Percentiles rank a stretch among this genome's conserved stretches.
These are phyloP conservation scores for Chaetomium fimeti DNA, from an alignment of 495 filamentous ascomycete species.

Conservation along the genomic window DNA sequence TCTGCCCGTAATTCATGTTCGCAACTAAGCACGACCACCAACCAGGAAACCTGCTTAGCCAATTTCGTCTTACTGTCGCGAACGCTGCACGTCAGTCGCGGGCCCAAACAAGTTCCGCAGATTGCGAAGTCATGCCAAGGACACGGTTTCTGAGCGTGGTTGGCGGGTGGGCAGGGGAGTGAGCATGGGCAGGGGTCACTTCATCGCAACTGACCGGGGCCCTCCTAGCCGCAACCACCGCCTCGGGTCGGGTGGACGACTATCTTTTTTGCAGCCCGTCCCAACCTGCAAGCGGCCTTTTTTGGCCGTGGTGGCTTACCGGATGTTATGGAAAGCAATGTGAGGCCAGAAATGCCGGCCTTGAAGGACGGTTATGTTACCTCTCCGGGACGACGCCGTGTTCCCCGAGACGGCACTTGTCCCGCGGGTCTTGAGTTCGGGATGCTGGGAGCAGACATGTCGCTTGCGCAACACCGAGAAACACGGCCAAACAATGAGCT, in stretches of 20 bases:
- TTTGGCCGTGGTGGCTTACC: slow-evolving; percentile 15
- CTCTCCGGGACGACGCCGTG: neutral
- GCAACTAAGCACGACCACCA: neutral
- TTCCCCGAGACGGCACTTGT: neutral
- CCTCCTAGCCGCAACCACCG: slow-evolving; percentile 33
- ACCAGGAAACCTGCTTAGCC: neutral
- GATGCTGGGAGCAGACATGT: neutral
- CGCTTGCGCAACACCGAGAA: neutral
- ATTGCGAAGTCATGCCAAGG: neutral
- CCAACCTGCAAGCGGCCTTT: slow-evolving; percentile 18
- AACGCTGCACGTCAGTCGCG: slow-evolving; percentile 19
- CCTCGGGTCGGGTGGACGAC: slow-evolving; percentile 24
- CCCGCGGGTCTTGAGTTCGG: neutral
- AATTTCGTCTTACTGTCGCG: neutral
- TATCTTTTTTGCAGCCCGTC: slow-evolving; percentile 14
- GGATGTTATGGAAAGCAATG: neutral
- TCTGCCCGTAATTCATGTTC: neutral
- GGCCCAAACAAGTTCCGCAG: neutral
- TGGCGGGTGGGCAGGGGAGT: slow-evolving; percentile 21
- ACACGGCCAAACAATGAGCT: neutral
- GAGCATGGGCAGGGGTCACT: slow-evolving; percentile 27
- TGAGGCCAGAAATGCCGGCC: neutral
- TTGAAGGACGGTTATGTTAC: neutral
- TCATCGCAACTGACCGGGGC: slow-evolving; percentile 33
- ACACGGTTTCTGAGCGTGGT: neutral